Evolutionary conservation across 2,329 filamentous ascomycete genomes (phyloP), one percentile per base, ranked within the genome.

Genomic region (Dichotomopilus funicola): DNA sequence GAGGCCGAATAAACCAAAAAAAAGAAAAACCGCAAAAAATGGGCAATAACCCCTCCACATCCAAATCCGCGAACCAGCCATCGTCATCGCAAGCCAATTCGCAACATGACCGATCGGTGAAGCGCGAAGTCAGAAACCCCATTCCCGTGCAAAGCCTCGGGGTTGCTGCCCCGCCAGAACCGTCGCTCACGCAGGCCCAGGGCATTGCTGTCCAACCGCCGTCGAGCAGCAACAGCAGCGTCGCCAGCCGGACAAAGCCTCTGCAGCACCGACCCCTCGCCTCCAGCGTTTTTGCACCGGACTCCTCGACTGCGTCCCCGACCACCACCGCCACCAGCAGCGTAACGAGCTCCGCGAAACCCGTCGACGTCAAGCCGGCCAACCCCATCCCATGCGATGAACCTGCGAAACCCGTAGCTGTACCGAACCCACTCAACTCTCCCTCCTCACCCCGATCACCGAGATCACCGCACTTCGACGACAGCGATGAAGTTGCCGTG

Each of bases 81-180:
- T 61, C 62, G 43, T 60, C 59, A 10, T 61, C 59, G 49, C 53
- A 58, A 12, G 8, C 47, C 13, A 53, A 56, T 27, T 51, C 54
- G 48, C 62, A 64, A 46, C 49, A 65, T 65, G 64, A 65, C 11
- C 56, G 59, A 31, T 55, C 60, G 19, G 62, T 63, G 63, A 74
- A 71, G 68, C 71, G 70, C 64, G 74, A 77, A 61, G 73, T 72
- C 61, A 74, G 74, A 69, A 78, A 79, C 65, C 78, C 79, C 65
- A 78, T 81, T 65, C 74, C 79, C 57, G 75, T 79, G 61, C 79
- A 81, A 61, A 73, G 75, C 59, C 78, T 80, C 62, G 76, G 79
- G 61, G 78, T 77, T 57, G 78, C 77, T 63, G 82, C 79, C 54
- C 81, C 81, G 49, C 82, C 82, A 57, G 82, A 85, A 70, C 76